phyloP scores from a whole-genome alignment of 179 eudicot genomes.

The Vitellaria paradoxa region DNA sequence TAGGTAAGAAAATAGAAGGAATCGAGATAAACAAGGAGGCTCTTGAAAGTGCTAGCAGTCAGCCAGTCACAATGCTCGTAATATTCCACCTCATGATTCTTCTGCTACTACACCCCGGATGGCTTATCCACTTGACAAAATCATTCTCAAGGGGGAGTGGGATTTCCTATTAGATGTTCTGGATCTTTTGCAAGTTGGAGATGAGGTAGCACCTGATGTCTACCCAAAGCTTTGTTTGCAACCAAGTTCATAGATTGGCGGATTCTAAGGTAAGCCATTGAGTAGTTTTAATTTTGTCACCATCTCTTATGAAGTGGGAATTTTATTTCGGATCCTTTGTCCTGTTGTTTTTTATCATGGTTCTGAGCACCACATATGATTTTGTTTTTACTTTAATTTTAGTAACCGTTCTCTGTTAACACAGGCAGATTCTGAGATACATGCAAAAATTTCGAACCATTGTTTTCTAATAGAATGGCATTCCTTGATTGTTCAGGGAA shows the following conservation, averaged over 20 bases:
- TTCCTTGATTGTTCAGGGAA: neutral
- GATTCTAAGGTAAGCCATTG: constrained; percentile 45
- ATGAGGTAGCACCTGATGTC: constrained; percentile 37
- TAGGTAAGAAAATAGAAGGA: constrained; percentile 35
- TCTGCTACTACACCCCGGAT: constrained; percentile 62
- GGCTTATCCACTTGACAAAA: constrained; percentile 84
- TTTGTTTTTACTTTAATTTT: neutral
- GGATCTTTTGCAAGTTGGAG: constrained; percentile 38
- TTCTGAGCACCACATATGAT: neutral
- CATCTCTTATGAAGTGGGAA: neutral
- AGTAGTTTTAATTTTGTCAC: neutral
- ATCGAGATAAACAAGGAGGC: constrained; percentile 53
- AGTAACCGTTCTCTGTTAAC: neutral
- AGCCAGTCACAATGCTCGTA: constrained; percentile 32
- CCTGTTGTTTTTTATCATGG: neutral
- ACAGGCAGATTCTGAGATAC: neutral
- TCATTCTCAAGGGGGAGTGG: constrained; percentile 85
- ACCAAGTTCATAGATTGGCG: constrained; percentile 52
- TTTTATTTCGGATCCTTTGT: neutral
- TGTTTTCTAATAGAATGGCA: neutral
- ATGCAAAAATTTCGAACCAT: no score
- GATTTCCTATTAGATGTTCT: constrained; percentile 59
- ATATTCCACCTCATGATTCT: constrained; percentile 71
- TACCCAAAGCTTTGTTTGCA: constrained; percentile 74
- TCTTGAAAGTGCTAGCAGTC: constrained; percentile 35